These are phyloP conservation scores for Candida chilensis DNA, from an alignment of 805 yeast species.

Conservation along the genomic window DNA sequence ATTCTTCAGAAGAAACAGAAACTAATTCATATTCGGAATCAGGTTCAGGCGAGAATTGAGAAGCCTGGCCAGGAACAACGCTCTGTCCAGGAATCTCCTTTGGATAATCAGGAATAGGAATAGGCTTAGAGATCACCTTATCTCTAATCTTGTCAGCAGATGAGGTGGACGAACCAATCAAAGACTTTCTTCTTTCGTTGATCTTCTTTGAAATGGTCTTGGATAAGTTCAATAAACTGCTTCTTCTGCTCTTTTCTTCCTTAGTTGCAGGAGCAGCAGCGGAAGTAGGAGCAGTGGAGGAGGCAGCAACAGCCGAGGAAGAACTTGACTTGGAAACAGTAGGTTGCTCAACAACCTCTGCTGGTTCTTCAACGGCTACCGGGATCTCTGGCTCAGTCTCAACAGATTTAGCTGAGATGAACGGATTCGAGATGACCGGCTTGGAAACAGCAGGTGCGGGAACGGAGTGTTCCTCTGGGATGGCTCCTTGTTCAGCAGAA, in stretches of 20 bases:
- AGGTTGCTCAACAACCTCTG: not conserved
- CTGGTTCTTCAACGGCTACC: no score
- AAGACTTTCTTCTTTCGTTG: not conserved
- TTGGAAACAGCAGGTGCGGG: not conserved
- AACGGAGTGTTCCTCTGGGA: not conserved
- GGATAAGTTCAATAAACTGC: not conserved
- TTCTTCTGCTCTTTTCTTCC: not conserved
- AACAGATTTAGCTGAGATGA: no score
- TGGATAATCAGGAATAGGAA: slow-evolving; percentile 1
- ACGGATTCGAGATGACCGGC: no score
- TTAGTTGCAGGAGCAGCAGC: slow-evolving; percentile 6
- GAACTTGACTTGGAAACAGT: not conserved
- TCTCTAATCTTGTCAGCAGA: not conserved
- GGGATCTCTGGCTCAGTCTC: no score
- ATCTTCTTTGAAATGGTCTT: not conserved
- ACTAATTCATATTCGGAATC: slow-evolving; percentile 7
- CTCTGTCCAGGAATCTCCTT: not conserved
- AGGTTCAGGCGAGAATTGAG: no score
- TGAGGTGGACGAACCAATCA: not conserved
- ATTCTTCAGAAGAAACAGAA: slow-evolving; percentile 26
- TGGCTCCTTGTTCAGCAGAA: not conserved
- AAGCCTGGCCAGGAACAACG: not conserved
- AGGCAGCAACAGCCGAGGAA: not conserved
- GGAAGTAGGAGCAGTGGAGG: slow-evolving; percentile 6
- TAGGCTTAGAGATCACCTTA: not conserved